Conservation (phyloP, 2,329 filamentous ascomycete species). For the Cyclaneusma minus region DNA sequence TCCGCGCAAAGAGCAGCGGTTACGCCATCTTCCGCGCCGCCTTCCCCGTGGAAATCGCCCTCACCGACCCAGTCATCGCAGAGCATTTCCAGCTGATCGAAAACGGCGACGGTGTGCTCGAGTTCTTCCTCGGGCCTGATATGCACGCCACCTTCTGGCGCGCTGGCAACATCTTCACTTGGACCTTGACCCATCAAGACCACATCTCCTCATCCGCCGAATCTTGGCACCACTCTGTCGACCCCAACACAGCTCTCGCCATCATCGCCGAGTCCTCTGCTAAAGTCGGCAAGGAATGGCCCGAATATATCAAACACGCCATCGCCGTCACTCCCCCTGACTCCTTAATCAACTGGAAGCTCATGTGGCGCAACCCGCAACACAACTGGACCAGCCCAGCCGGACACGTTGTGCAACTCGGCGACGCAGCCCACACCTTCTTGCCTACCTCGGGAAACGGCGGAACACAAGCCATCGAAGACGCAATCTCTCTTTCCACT, state of each 20-base stretch:
- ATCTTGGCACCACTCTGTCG: not conserved
- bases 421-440: conserved; percentile 21
- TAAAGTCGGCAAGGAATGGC: not conserved
- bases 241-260: not conserved
- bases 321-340: not conserved
- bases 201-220: not conserved
- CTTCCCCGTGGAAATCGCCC: conserved; percentile 23
- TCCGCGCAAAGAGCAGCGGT: conserved; percentile 22
- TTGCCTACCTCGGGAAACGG: conserved; percentile 20
- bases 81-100: conserved; percentile 26
- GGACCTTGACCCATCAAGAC: conserved; percentile 17
- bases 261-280: too few relatives aligned
- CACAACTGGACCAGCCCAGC: conserved; percentile 15
- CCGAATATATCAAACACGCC: not conserved
- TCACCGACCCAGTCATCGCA: conserved; percentile 25
- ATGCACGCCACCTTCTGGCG: not conserved
- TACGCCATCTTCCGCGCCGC: conserved; percentile 27
- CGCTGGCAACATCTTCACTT: conserved; percentile 4
- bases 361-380: conserved; percentile 9
- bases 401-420: conserved; percentile 18
- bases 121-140: not conserved
- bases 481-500: conserved; percentile 18
- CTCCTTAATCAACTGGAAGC: conserved; percentile 8
- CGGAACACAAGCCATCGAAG: conserved; percentile 20
- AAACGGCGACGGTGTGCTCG: conserved; percentile 20